Evolutionary conservation across 306 rosid genomes (phyloP).

Genomic region (Sindora glabra): DNA sequence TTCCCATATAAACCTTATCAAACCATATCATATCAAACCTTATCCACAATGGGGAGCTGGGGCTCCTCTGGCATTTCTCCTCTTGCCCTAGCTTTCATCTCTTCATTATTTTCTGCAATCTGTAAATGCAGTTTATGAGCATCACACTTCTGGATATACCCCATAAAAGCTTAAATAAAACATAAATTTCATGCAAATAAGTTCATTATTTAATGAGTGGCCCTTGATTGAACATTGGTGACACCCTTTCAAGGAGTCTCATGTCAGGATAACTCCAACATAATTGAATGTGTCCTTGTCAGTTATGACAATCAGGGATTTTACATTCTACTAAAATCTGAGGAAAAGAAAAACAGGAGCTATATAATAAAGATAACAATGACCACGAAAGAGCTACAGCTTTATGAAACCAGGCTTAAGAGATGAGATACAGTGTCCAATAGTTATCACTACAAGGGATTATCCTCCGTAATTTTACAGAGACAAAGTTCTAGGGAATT

Average conservation of each 20-base stretch:
- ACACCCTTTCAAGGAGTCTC: background rate
- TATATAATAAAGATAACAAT: background rate
- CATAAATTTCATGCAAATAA: constrained; percentile 9
- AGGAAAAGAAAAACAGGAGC: too few species aligned
- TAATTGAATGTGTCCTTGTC: too few species aligned
- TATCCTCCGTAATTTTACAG: background rate
- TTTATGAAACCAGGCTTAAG: too few species aligned
- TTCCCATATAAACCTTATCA: background rate
- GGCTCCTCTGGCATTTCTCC: constrained; percentile 56
- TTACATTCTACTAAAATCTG: too few species aligned
- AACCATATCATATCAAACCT: too few species aligned
- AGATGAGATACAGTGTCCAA: too few species aligned
- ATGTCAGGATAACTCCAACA: background rate
- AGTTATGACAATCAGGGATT: too few species aligned
- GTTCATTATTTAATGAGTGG: background rate
- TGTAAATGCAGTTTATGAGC: constrained; percentile 25
- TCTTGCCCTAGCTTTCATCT: constrained; percentile 63
- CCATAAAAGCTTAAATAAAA: constrained; percentile 2
- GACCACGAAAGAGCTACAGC: background rate
- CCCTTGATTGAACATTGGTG: background rate
- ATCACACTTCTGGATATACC: constrained; percentile 7
- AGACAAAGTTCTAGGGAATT: too few species aligned
- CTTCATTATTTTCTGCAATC: constrained; percentile 77
- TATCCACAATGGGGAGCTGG: constrained; percentile 47
- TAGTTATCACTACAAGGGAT: too few species aligned